phyloP scores from a whole-genome alignment of 129 eudicot species.

The Saposhnikovia divaricata region DNA sequence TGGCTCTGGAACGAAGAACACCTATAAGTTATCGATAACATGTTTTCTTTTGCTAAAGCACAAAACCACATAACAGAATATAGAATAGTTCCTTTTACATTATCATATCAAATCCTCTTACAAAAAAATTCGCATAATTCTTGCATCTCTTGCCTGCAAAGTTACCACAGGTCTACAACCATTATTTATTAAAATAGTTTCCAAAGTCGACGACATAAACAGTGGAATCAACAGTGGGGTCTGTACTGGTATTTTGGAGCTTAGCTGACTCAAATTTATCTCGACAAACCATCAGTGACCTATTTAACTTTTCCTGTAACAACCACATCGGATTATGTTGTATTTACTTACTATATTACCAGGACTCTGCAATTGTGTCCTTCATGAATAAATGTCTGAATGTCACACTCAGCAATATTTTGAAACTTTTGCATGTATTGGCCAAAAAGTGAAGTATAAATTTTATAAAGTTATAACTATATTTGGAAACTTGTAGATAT shows the following conservation, averaged over 20 bases:
- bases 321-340: neutral
- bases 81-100: neutral
- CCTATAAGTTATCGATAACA: neutral
- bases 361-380: neutral
- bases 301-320: conserved; percentile 53
- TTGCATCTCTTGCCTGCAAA: neutral
- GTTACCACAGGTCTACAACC: neutral
- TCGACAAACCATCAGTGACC: conserved; percentile 75
- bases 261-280: conserved; percentile 75
- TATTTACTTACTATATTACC: neutral
- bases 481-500: neutral
- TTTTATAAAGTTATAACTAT: neutral
- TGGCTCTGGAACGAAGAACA: neutral
- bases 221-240: conserved; percentile 40
- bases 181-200: neutral
- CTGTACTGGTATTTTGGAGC: conserved; percentile 40
- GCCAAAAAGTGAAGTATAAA: neutral
- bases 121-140: neutral
- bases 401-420: neutral
- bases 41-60: neutral
- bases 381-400: neutral
- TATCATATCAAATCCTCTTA: neutral
- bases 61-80: neutral
- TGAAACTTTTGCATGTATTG: neutral
- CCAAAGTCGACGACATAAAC: neutral